These are phyloP conservation scores for Darksidea phi DNA, from an alignment of 495 filamentous ascomycete species.

Conservation along the genomic window DNA sequence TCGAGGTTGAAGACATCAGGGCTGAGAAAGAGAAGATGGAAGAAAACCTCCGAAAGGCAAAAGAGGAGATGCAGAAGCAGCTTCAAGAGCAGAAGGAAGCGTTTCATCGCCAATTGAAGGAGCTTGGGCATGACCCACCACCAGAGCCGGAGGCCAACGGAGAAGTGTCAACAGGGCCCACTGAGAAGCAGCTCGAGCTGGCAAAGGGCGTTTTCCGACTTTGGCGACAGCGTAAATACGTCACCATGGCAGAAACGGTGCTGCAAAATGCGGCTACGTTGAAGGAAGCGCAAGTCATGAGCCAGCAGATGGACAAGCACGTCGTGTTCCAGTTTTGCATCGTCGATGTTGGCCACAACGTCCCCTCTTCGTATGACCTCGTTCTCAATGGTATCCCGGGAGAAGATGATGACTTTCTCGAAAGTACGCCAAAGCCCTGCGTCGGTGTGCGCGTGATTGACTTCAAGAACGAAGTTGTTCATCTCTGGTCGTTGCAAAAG, in stretches of 20 bases:
- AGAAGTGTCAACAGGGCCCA: constrained; percentile 57
- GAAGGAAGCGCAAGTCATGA: constrained; percentile 98
- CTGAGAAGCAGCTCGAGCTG: constrained; percentile 65
- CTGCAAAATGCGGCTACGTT: constrained; percentile 80
- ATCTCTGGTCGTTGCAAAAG: constrained; percentile 93
- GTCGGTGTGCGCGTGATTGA: constrained; percentile 89
- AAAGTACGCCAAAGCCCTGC: constrained; percentile 82
- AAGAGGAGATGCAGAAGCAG: constrained; percentile 73
- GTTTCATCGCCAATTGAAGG: constrained; percentile 68
- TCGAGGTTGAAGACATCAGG: constrained; percentile 79
- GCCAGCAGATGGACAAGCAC: constrained; percentile 90
- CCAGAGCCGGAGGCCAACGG: constrained; percentile 15
- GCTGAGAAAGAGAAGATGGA: constrained; percentile 88
- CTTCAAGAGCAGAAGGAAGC: constrained; percentile 52
- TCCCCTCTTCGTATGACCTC: constrained; percentile 93
- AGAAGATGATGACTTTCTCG: constrained; percentile 80
- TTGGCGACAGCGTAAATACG: constrained; percentile 84
- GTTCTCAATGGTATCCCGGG: constrained; percentile 90
- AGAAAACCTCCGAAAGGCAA: constrained; percentile 70
- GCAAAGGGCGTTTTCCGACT: constrained; percentile 65
- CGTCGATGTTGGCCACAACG: constrained; percentile 80
- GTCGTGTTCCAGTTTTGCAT: constrained; percentile 95
- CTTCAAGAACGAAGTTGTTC: constrained; percentile 80
- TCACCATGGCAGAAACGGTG: constrained; percentile 91
- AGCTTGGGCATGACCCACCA: constrained; percentile 51